phyloP scores from a whole-genome alignment of 306 rosid genomes.

The Senna tora region DNA sequence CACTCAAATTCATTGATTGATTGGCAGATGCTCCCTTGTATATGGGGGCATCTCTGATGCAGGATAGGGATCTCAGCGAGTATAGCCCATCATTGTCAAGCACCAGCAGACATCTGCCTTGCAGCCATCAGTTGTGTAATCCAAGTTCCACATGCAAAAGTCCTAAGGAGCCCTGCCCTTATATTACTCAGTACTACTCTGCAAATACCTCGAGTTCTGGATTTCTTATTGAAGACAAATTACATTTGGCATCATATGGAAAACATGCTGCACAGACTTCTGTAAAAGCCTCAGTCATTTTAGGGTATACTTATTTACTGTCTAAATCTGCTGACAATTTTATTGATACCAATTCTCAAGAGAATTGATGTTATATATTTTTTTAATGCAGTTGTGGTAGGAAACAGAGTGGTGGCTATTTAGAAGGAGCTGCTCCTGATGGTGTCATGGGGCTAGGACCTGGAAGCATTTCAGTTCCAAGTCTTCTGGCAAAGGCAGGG shows the following conservation, averaged over 20 bases:
- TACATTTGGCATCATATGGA: constrained; percentile 61
- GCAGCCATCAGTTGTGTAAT: constrained; percentile 71
- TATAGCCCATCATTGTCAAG: constrained; percentile 73
- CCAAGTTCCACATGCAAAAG: constrained; percentile 54
- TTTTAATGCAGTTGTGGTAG: constrained; percentile 65
- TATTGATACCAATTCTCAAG: background rate
- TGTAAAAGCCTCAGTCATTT: constrained; percentile 65
- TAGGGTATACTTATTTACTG: constrained; percentile 58
- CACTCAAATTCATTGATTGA: constrained; percentile 83
- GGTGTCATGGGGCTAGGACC: constrained; percentile 77
- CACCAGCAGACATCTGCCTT: constrained; percentile 73
- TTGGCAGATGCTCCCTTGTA: constrained; percentile 91
- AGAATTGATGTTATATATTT: background rate
- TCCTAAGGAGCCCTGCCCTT: constrained; percentile 71
- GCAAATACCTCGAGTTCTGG: constrained; percentile 80
- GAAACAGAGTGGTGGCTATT: constrained; percentile 61
- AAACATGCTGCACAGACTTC: constrained; percentile 44
- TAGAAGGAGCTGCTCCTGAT: constrained; percentile 71
- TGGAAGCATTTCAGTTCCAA: constrained; percentile 66
- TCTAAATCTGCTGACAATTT: background rate
- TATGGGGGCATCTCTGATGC: constrained; percentile 92
- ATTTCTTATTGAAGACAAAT: constrained; percentile 72
- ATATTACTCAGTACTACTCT: constrained; percentile 47
- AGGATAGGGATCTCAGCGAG: constrained; percentile 86
- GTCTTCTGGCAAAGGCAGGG: constrained; percentile 65